Conservation (phyloP, 768 basidiomycete species). For the Lactifluus subvellereus region DNA sequence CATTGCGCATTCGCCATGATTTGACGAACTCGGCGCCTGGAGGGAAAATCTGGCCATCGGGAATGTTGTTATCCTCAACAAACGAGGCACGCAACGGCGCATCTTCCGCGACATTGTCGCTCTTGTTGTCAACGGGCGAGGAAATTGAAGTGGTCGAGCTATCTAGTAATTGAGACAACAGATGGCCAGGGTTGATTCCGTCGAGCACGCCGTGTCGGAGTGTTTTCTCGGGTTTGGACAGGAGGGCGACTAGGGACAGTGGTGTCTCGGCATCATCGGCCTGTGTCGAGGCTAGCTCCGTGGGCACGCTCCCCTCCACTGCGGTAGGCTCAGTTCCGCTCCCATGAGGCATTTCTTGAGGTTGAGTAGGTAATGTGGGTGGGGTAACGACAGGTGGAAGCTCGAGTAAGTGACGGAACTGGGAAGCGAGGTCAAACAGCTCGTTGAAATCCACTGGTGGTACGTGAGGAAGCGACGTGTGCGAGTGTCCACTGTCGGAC, state of each 20-base stretch:
- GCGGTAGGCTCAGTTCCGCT: not conserved
- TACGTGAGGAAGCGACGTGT: conserved; percentile 21
- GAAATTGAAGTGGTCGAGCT: conserved; percentile 1
- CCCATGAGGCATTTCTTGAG: not conserved
- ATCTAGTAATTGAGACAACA: conserved; percentile 21
- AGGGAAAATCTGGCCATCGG: conserved; percentile 70
- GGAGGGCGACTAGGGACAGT: conserved; percentile 13
- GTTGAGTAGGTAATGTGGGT: not conserved
- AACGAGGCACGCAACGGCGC: conserved; percentile 47
- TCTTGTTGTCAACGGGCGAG: conserved; percentile 8
- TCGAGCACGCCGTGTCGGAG: conserved; percentile 9
- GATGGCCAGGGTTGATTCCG: conserved; percentile 15
- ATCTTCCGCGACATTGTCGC: conserved; percentile 4
- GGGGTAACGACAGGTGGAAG: conserved; percentile 18
- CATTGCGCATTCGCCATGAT: conserved; percentile 71
- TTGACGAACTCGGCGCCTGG: conserved; percentile 85
- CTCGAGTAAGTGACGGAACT: conserved; percentile 25
- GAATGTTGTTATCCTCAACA: conserved; percentile 62
- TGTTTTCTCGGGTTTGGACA: conserved; percentile 18
- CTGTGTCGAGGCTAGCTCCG: conserved; percentile 16
- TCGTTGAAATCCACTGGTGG: conserved; percentile 24
- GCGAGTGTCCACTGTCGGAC: not conserved
- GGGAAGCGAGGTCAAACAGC: conserved; percentile 23
- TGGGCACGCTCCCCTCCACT: conserved; percentile 12
- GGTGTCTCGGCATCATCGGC: conserved; percentile 8